Evolutionary conservation across 2,329 filamentous ascomycete species (phyloP), one percentile per base, ranked within the genome.

Genomic region (Cladosporium cucumerinum): DNA sequence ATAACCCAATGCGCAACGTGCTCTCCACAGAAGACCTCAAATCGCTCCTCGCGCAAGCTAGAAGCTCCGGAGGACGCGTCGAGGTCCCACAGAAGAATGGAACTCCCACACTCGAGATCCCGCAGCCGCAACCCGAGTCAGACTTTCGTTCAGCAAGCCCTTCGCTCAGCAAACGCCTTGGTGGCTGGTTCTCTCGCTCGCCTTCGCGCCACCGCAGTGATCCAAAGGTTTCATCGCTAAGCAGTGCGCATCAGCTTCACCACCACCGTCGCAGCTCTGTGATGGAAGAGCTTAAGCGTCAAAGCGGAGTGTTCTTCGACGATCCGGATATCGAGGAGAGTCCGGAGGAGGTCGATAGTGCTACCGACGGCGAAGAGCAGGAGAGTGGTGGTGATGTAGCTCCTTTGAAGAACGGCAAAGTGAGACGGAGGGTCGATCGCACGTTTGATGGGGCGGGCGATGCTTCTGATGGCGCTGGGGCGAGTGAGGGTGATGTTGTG

Each of bases 1-100:
- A 66, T 18, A 25, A 32, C 6, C 28, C 21, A 4, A 52, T 75
- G n/a, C 63, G 71, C 10, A 77, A 74, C 62, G 73, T 81, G 6
- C 71, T 83, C 6, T 80, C 78, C 21, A 80, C 81, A 66, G 81
- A 83, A 36, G 81, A 84, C 65, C 74, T 83, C 6, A 74, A 74
- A 51, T 73, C 71, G 2, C 72, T 83, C 23, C 75, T 82, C 30
- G 69, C 68, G 3, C 70, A 75, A 66, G 77, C 75, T 25, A 70
- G 71, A 34, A 67, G 61, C 18, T 74, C 72, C 28, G 71, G 73
- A 30, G 74, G 71, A 26, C 39, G 63, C 16, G 69, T 76, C 25
- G 71, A 75, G 49, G 21, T 65, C 26, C 58, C 64, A 2, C 26
- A 39, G 32, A 57, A 54, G 26, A 48, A 49, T 11, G 26, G 43